A percentile compares a stretch with the other conserved stretches of the same genome.
Evolutionary conservation across 371 early-diverging fungal genomes (phyloP).

Genomic region (Fennellomyces sp.): DNA sequence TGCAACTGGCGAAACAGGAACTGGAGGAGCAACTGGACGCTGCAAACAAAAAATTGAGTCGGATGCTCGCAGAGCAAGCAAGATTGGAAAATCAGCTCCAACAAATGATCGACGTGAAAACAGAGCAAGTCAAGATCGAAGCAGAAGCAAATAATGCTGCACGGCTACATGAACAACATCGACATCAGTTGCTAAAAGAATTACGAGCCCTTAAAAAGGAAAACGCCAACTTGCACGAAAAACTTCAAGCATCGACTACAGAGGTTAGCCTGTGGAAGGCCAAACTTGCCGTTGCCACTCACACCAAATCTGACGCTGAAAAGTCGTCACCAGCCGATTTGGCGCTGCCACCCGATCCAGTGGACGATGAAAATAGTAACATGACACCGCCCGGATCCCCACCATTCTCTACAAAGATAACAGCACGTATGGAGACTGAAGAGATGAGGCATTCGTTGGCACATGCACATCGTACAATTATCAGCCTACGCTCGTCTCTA

Average conservation of each 20-base stretch:
- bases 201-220: constrained; percentile 8
- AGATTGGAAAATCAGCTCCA: constrained; percentile 59
- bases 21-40: constrained; percentile 42
- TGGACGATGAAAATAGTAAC: background rate
- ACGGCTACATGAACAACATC: constrained; percentile 1
- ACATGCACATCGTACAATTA: constrained; percentile 36
- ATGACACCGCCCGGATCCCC: background rate
- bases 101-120: constrained; percentile 59
- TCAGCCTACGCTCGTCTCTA: constrained; percentile 21
- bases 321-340: background rate
- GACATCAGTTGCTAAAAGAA: background rate
- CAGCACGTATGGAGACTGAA: constrained; percentile 27
- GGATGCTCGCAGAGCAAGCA: constrained; percentile 53
- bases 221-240: constrained; percentile 2
- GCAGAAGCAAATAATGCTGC: background rate
- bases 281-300: background rate
- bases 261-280: background rate
- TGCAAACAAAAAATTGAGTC: constrained; percentile 54
- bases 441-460: constrained; percentile 38
- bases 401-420: background rate
- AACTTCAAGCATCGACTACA: background rate
- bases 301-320: background rate
- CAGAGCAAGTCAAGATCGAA: constrained; percentile 61
- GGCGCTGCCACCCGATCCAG: background rate
- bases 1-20: constrained; percentile 26